phyloP scores from a whole-genome alignment of 345 rosid genomes.

The Noccaea bulbosa region DNA sequence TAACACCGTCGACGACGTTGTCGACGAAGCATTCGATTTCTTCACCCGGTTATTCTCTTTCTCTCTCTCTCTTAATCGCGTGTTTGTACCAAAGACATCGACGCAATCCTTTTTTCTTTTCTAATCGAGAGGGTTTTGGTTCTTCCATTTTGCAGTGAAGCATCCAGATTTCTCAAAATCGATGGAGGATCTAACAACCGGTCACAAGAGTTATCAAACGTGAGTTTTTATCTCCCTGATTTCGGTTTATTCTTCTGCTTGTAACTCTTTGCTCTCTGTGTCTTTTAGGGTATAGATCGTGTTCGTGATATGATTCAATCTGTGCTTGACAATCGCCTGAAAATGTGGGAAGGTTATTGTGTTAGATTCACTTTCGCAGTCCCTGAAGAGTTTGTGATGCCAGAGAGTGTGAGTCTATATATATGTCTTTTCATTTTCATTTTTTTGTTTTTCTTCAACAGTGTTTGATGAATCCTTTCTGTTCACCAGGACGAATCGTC shows the following conservation, averaged over 20 bases:
- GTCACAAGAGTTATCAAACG: slow-evolving; percentile 63
- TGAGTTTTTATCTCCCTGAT: slow-evolving; percentile 19
- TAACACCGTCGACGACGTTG: slow-evolving; percentile 62
- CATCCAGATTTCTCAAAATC: slow-evolving; percentile 51
- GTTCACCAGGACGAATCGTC: slow-evolving; percentile 48
- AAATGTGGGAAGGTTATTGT: slow-evolving; percentile 80
- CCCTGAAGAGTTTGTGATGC: slow-evolving; percentile 70
- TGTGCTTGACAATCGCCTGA: slow-evolving; percentile 57
- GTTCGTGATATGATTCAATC: slow-evolving; percentile 60
- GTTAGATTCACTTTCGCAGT: slow-evolving; percentile 65
- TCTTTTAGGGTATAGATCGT: slow-evolving; percentile 61
- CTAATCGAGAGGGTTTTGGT: neutral
- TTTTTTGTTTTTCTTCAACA: neutral
- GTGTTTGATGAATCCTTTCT: slow-evolving; percentile 26
- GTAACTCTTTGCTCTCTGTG: neutral
- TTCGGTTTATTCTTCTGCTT: neutral
- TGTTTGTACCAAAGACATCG: neutral
- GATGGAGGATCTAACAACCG: slow-evolving; percentile 48
- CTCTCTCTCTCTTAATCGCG: neutral
- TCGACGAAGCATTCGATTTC: slow-evolving; percentile 70
- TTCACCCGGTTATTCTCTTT: slow-evolving; percentile 47
- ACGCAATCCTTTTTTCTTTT: neutral
- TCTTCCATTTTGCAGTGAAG: slow-evolving; percentile 54
- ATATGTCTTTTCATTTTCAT: neutral
- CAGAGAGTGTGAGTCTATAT: slow-evolving; percentile 55